Evolutionary conservation across 345 rosid genomes (phyloP), one percentile per base, ranked within the genome.

Genomic region (Kandelia obovata): DNA sequence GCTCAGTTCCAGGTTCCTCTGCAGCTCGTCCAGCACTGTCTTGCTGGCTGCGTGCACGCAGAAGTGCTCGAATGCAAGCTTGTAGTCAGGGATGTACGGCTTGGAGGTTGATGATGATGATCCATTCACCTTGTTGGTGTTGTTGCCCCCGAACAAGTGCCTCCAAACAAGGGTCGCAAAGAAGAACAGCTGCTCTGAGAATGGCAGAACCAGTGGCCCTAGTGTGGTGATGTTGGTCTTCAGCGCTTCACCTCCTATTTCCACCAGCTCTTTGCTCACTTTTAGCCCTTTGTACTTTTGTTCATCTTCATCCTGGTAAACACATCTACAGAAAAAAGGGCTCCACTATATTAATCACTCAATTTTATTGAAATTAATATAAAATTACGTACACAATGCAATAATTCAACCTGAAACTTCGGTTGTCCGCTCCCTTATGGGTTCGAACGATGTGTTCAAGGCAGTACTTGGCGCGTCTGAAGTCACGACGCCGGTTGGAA

Each of bases 161-260:
- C 91, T 75, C 75, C 89, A 74, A 25, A 88, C 66, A 9, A 92
- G 78, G 37, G 91, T 82, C 0, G 80, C 83, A 20, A 95, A 88
- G 91, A 95, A 95, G 81, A 87, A 58, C 71, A 94, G 85, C 79
- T 94, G 99, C 81, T 94, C 99, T 5, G 99, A 94, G 83, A 94
- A 85, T 39, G 99, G 99, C 0, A 92, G 84, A 7, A 94, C 97
- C 0, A 94, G 86, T 20, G 99, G 99, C 2, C 99, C 95, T 43
- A 94, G 80, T 0, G 99, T 94, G 55, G 99, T 94, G 77, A 94
- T 92, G 90, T 94, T 94, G 51, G 99, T 86, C 82, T 92, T 94
- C 0, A 94, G 82, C 43, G 97, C 97, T 31, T 94, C 96, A 17
- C 97, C 96, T 27, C 97, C 97, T 20, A 94, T 88, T 83, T 85